A percentile compares a stretch with the other conserved stretches of the same genome.
Evolutionary conservation across 331 rosid genomes (phyloP).

Genomic region (Quercus lobata): DNA sequence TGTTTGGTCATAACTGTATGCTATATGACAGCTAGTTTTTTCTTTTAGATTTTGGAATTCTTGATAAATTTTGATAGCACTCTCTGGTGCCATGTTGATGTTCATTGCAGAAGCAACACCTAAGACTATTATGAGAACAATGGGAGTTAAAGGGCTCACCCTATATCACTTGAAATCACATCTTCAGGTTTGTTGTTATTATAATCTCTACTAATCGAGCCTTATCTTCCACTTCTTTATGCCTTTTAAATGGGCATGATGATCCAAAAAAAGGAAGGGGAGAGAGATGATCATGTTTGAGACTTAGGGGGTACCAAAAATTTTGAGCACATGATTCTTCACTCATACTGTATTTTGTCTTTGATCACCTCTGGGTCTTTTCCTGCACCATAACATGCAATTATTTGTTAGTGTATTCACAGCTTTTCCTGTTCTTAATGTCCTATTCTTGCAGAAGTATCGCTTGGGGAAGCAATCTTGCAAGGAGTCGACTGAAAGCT

Average conservation of each 20-base stretch:
- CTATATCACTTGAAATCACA: constrained; percentile 67
- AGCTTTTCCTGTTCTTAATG: background rate
- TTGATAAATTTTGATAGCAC: background rate
- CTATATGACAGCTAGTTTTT: background rate
- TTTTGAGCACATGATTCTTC: background rate
- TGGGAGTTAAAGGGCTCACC: constrained; percentile 65
- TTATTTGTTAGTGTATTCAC: background rate
- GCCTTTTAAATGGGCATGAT: background rate
- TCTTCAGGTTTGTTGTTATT: constrained; percentile 46
- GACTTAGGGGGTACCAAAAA: background rate
- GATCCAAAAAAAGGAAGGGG: background rate
- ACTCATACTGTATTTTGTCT: background rate
- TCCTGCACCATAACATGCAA: background rate
- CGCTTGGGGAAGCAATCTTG: constrained; percentile 54
- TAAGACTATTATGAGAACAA: constrained; percentile 56
- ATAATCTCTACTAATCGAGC: background rate
- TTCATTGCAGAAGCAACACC: constrained; percentile 57
- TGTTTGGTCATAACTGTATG: background rate
- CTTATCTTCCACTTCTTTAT: background rate
- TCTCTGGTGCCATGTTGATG: constrained; percentile 9
- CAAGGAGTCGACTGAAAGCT: constrained; percentile 47
- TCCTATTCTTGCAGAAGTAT: constrained; percentile 43
- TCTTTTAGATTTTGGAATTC: background rate
- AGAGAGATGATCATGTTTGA: background rate
- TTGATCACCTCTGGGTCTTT: background rate